Percentiles rank a stretch among this genome's conserved stretches.
phyloP scores from a whole-genome alignment of 1,139 yeast genomes.

The Suhomyces wounanorum region DNA sequence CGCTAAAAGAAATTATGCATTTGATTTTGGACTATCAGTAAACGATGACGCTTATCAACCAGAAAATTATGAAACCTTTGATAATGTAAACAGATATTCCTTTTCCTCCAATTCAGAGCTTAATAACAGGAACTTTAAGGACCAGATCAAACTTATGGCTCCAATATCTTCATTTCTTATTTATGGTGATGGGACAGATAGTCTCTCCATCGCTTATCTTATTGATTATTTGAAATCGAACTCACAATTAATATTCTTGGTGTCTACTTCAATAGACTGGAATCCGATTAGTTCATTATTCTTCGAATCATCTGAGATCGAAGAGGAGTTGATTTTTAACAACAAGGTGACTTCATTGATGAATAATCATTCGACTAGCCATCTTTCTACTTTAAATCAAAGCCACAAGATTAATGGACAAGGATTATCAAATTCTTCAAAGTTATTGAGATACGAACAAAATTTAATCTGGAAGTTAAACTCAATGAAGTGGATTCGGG shows the following conservation, averaged over 20 bases:
- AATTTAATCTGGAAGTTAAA: slow-evolving; percentile 40
- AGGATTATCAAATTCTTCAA: slow-evolving; percentile 16
- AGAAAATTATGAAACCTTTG: slow-evolving; percentile 19
- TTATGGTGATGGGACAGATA: slow-evolving; percentile 29
- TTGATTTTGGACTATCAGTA: slow-evolving; percentile 3
- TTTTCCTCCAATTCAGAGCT: slow-evolving; percentile 18
- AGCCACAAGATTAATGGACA: slow-evolving; percentile 7
- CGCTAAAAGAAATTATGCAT: slow-evolving; percentile 2
- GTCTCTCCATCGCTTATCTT: slow-evolving; percentile 15
- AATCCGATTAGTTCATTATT: slow-evolving; percentile 1
- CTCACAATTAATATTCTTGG: slow-evolving; percentile 14
- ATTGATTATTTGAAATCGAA: slow-evolving; percentile 16
- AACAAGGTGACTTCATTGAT: slow-evolving; percentile 8
- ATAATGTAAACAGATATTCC: slow-evolving; percentile 10
- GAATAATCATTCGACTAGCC: neutral
- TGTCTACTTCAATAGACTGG: slow-evolving; percentile 14
- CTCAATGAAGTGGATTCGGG: slow-evolving; percentile 33
- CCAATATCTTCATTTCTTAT: slow-evolving; percentile 37
- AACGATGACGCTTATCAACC: slow-evolving; percentile 7
- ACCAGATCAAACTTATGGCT: slow-evolving; percentile 37
- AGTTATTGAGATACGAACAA: slow-evolving; percentile 38
- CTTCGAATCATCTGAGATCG: slow-evolving; percentile 7
- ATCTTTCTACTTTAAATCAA: neutral
- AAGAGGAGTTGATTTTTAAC: slow-evolving; percentile 7
- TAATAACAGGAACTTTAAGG: slow-evolving; percentile 35